Evolutionary conservation across 352 stramenopile species (phyloP).

Genomic region (Globisporangium nagaii): DNA sequence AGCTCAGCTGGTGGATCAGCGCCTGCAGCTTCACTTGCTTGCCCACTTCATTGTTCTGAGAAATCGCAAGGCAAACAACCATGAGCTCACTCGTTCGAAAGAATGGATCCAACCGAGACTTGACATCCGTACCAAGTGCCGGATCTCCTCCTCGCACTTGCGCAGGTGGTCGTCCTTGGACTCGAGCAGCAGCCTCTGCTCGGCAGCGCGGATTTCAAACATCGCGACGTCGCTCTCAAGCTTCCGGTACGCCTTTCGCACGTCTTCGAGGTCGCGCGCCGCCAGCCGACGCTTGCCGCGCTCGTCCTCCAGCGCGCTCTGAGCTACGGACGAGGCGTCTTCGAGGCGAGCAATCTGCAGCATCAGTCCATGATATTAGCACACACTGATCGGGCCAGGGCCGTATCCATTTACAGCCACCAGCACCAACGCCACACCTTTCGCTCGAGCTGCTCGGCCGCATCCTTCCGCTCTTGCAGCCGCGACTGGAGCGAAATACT

Average conservation of each 20-base stretch:
- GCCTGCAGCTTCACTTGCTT: slow-evolving; percentile 80
- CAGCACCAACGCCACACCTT: slow-evolving; percentile 28
- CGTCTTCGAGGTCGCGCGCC: slow-evolving; percentile 50
- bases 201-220: slow-evolving; percentile 53
- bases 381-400: too few species aligned
- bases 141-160: slow-evolving; percentile 68
- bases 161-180: slow-evolving; percentile 56
- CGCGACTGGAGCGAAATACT: slow-evolving; percentile 52
- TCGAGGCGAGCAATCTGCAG: slow-evolving; percentile 47
- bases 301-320: slow-evolving; percentile 58
- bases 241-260: slow-evolving; percentile 60
- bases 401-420: not conserved
- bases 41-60: slow-evolving; percentile 63
- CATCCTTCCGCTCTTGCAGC: slow-evolving; percentile 60
- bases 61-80: not conserved
- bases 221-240: slow-evolving; percentile 60
- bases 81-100: not conserved
- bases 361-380: slow-evolving; percentile 4
- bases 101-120: not conserved
- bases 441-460: slow-evolving; percentile 50
- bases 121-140: slow-evolving; percentile 42
- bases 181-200: slow-evolving; percentile 50
- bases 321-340: slow-evolving; percentile 31
- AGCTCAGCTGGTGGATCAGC: slow-evolving; percentile 81
- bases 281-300: slow-evolving; percentile 40